Percentiles rank a stretch among this genome's conserved stretches.
These are phyloP conservation scores for Meyerozyma smithsonii DNA, from an alignment of 1,139 yeast species.

Conservation along the genomic window DNA sequence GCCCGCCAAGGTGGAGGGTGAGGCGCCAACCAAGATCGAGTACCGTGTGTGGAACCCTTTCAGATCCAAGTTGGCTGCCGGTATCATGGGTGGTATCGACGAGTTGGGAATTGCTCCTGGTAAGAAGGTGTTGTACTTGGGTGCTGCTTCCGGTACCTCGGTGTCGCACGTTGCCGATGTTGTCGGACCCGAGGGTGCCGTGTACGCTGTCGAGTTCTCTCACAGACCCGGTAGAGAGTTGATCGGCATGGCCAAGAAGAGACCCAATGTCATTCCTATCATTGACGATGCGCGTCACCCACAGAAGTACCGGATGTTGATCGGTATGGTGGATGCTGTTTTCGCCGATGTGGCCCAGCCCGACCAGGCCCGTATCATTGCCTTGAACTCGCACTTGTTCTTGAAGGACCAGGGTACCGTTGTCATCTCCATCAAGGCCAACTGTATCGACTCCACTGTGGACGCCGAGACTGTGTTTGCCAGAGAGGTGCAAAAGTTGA, in stretches of 20 bases:
- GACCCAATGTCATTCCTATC: conserved; percentile 98
- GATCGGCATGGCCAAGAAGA: conserved; percentile 99
- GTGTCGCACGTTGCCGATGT: conserved; percentile 97
- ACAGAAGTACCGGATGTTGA: conserved; percentile 97
- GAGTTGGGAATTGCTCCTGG: conserved; percentile 98
- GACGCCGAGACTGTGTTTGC: conserved; percentile 99
- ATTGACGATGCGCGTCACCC: conserved; percentile 99
- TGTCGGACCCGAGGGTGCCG: conserved; percentile 98
- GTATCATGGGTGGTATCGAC: conserved; percentile 99
- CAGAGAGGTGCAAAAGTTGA: conserved; percentile 96
- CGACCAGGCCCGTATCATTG: conserved; percentile 99
- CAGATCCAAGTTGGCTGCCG: conserved; percentile 99
- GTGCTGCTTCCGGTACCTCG: conserved; percentile 99
- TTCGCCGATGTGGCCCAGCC: conserved; percentile 99
- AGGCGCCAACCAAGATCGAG: conserved; percentile 90
- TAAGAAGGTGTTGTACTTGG: conserved; percentile 92
- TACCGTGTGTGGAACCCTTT: conserved; percentile 99
- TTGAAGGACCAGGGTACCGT: conserved; percentile 98
- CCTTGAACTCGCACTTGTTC: conserved; percentile 95
- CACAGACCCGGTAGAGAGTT: conserved; percentile 99
- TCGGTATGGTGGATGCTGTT: conserved; percentile 97
- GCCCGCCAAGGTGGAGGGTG: conserved; percentile 81
- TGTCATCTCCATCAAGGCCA: conserved; percentile 96
- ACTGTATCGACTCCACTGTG: conserved; percentile 99
- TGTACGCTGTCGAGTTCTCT: conserved; percentile 97